phyloP scores from a whole-genome alignment of 345 rosid species.

The Pistacia integerrima region DNA sequence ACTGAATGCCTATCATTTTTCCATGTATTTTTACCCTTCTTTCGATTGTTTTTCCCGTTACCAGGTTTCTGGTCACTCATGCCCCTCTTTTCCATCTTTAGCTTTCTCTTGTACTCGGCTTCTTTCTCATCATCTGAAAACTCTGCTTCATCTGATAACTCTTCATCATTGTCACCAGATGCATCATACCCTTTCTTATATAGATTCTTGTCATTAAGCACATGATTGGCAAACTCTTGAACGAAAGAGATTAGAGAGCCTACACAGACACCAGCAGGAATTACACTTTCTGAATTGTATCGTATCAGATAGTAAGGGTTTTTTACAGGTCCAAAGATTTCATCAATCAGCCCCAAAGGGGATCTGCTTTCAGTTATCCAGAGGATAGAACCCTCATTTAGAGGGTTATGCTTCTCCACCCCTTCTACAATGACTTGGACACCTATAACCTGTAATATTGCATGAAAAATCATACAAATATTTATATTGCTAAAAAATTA shows the following conservation, averaged over 20 bases:
- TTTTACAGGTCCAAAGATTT: conserved; percentile 93
- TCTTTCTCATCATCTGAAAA: conserved; percentile 98
- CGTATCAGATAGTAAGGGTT: conserved; percentile 84
- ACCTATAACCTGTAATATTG: conserved; percentile 55
- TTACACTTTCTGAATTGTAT: conserved; percentile 86
- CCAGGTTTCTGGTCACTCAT: conserved; percentile 44
- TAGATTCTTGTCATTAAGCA: conserved; percentile 69
- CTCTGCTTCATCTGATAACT: conserved; percentile 72
- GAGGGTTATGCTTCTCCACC: conserved; percentile 72
- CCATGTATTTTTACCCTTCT: conserved; percentile 49
- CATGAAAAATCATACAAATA: conserved; percentile 9
- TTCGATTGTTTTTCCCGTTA: conserved; percentile 50
- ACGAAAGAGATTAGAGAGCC: conserved; percentile 78
- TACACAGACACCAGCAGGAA: conserved; percentile 59
- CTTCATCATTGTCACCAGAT: conserved; percentile 94
- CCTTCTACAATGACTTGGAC: conserved; percentile 90
- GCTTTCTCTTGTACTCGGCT: conserved; percentile 69
- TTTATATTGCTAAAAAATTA: background rate
- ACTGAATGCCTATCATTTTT: conserved; percentile 36
- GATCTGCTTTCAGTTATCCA: conserved; percentile 74
- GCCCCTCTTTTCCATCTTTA: conserved; percentile 72
- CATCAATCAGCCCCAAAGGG: conserved; percentile 83
- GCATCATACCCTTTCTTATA: conserved; percentile 96
- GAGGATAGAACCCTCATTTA: conserved; percentile 79
- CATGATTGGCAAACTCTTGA: conserved; percentile 72